phyloP scores from a whole-genome alignment of 495 filamentous ascomycete genomes.

The Cercophora scortea region DNA sequence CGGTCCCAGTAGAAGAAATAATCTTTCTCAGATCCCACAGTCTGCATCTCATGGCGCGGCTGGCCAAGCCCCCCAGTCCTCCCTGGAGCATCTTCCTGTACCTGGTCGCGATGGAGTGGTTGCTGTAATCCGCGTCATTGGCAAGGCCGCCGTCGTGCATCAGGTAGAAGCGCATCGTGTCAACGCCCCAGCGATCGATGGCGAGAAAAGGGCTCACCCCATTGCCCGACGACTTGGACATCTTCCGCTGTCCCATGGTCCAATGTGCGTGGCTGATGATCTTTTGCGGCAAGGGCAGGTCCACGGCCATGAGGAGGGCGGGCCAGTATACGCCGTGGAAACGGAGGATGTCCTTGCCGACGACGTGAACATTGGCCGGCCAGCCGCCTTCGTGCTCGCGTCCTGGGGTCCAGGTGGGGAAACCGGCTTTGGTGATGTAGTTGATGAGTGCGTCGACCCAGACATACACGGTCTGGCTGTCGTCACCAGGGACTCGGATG shows the following conservation, averaged over 20 bases:
- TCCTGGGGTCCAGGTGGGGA: conserved; percentile 65
- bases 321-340: conserved; percentile 99
- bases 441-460: conserved; percentile 96
- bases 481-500: conserved; percentile 78
- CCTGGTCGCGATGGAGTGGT: conserved; percentile 59
- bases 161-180: conserved; percentile 83
- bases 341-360: conserved; percentile 92
- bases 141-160: conserved; percentile 64
- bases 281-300: conserved; percentile 71
- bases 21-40: conserved; percentile 54
- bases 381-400: conserved; percentile 51
- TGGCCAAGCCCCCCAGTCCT: conserved; percentile 70
- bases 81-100: conserved; percentile 73
- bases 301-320: conserved; percentile 84
- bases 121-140: conserved; percentile 78
- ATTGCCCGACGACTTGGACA: conserved; percentile 93
- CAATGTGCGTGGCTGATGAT: conserved; percentile 90
- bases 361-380: conserved; percentile 87
- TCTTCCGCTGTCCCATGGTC: conserved; percentile 83
- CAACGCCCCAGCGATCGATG: conserved; percentile 78
- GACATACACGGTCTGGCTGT: conserved; percentile 88
- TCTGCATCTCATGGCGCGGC: conserved; percentile 59
- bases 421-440: conserved; percentile 81
- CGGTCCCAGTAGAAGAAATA: conserved; percentile 3
- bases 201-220: conserved; percentile 94